Evolutionary conservation across 805 yeast genomes (phyloP), one percentile per base, ranked within the genome.

Genomic region (Pichia kluyveri): DNA sequence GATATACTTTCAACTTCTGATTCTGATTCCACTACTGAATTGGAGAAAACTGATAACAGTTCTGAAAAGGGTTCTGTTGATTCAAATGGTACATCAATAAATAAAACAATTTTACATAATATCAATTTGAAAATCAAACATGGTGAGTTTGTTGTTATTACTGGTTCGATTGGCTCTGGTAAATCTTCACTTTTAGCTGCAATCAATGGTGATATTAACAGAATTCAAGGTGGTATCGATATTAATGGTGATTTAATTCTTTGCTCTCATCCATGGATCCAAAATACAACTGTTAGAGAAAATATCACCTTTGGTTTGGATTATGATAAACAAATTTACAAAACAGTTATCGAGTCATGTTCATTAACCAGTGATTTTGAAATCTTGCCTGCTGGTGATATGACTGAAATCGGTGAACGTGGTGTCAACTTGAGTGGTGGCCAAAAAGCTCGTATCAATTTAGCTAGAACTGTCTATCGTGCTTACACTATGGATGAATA

Each of bases 361-460:
- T 79, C 89, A 0, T 66, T 86, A 48, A 70, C 72, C 41, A 77
- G 76, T 44, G 96, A 86, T 63, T 69, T 86, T 51, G 76, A 76
- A 5, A 69, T 77, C 39, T 66, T 87, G 31, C 86, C 86, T 12
- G 87, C 81, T 18, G 91, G 91, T 38, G 95, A 87, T 59, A 57
- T 60, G 44, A 85, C 95, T 1, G 86, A 83, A 62, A 84, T 86
- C 55, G 96, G 95, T 52, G 95, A 86, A 62, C 73, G 87, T 59
- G 96, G 95, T 54, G 81, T 87, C 44, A 85, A 89, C 3, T 65
- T 86, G 37, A 82, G 90, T 5, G 96, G 96, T 51, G 96, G 96
- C 44, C 96, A 86, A 63, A 86, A 86, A 69, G 91, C 95, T 1
- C 74, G 95, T 62, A 75, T 86, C 46, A 78, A 79, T 58, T 67